Evolutionary conservation across 805 yeast genomes (phyloP), one percentile per base, ranked within the genome.

Genomic region (Schwanniomyces sp.): DNA sequence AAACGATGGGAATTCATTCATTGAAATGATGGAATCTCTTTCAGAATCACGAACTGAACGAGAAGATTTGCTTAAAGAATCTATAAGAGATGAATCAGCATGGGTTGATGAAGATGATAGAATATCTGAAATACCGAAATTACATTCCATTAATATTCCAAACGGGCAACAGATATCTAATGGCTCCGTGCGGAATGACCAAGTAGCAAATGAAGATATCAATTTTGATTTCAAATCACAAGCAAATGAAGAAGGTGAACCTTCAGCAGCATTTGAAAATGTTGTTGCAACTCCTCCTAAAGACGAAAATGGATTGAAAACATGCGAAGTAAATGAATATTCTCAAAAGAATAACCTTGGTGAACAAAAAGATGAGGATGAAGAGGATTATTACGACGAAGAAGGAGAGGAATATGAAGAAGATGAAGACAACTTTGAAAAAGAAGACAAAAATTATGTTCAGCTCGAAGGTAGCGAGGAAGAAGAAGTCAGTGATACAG

Each of bases 1-100:
- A 54, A 85, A 84, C 59, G 88, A 86, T 52, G 96, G 96, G n/a
- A 78, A 79, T 52, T 80, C 83, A 37, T 88, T 90, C 52, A 77
- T 89, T 28, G 85, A 85, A 52, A 84, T 88, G 77, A 85, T 91
- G 81, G 95, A 89, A 62, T 78, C 82, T 45, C 70, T 88, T 40
- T 88, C 90, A 3, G 78, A 78, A 48, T 75, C 82, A 56, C 71
- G 64, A 62, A 58, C 50, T 36, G 68, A 56, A 42, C 55, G 64
- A 49, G 70, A 64, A 51, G 63, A 58, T 36, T 41, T 58, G 11
- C 46, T 62, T 37, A 55, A 53, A 39, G 64, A 54, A 27, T 12
- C 11, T 2, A 17, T 9, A 9, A 10, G 14, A 11, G 29, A 29
- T 29, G 26, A 17, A 17, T 37, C 44, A 28, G 62, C 56, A 12